Conservation (phyloP, 805 yeast species). For the Hanseniaspora lachancei region DNA sequence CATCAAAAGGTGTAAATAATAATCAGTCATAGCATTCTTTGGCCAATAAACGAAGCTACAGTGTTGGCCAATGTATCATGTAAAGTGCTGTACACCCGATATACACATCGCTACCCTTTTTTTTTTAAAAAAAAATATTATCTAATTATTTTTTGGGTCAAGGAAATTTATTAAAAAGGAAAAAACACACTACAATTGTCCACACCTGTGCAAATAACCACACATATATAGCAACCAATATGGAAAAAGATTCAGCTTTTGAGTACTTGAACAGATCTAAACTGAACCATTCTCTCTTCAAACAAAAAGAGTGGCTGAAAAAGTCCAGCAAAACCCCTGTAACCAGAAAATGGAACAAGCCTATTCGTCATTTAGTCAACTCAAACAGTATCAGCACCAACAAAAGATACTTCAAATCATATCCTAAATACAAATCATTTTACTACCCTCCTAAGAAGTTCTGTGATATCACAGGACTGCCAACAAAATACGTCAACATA, state of each 20-base stretch:
- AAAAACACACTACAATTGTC: too few species aligned
- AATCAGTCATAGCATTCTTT: too few species aligned
- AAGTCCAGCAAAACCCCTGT: conserved; percentile 20
- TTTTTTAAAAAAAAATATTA: too few species aligned
- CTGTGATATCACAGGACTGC: conserved; percentile 88
- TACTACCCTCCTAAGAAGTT: conserved; percentile 58
- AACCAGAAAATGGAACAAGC: conserved; percentile 12
- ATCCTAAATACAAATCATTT: conserved; percentile 21
- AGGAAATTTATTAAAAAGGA: too few species aligned
- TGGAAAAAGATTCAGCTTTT: background rate
- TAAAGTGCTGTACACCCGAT: too few species aligned
- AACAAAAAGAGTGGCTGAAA: background rate
- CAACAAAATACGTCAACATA: conserved; percentile 31
- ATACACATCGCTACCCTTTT: too few species aligned
- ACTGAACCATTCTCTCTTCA: background rate
- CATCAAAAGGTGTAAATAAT: too few species aligned
- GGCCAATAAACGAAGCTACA: too few species aligned
- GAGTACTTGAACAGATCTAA: background rate
- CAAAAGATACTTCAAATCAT: conserved; percentile 34
- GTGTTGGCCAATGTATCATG: too few species aligned
- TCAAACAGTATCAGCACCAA: conserved; percentile 24
- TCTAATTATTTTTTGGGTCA: too few species aligned
- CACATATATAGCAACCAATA: background rate
- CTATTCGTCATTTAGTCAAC: background rate
- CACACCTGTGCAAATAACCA: too few species aligned